Base-by-base conservation (phyloP, 2,329 filamentous ascomycete species). In the Colletotrichum camelliae region DNA sequence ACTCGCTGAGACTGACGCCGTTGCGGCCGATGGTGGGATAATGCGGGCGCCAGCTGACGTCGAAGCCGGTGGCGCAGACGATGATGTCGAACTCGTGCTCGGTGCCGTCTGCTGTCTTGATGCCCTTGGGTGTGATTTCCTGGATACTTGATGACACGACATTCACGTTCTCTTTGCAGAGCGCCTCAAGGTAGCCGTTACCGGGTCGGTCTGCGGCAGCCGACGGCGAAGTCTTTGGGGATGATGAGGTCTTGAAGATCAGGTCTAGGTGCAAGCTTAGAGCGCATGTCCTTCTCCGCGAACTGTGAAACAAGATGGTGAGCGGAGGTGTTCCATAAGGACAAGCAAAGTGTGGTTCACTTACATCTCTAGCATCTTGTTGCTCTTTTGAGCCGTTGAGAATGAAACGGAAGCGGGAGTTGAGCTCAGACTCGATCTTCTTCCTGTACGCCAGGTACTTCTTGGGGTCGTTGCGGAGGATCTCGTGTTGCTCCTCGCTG, bases 391-490 rank as follows among this genome's bases (percentile, higher is more conserved):
- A 86, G n/a, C 86, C 87, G 78, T 88, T 89, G 77, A 88, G 82
- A 78, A 89, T 89, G 80, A 90, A 87, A 61, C 87, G 88, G 83
- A 90, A 91, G 7, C 87, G 84, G 61, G 86, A 85, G 75, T 90
- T 91, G 18, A 91, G 83, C 31, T 87, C 88, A 1, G 85, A 80
- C 75, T 90, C 88, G 9, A 90, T 81, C 21, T 82, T 82, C 75
- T 87, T 89, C 31, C 89, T 85, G 78, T 90, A 91, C 8, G 82
- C 79, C 1, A 91, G 82, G 78, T 93, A 93, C 18, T 83, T 86
- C 13, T 88, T 83, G 0, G 91, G 89, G 77, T 93, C 77, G 48
- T 89, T 85, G 73, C 90, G 90, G 0, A 88, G 85, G 2, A 77
- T 76, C 15, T 89, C 85, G 6, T 87, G 83, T 64, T 91, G 85